These are phyloP conservation scores for Toxicodendron radicans DNA, from an alignment of 345 rosid species.

Conservation along the genomic window DNA sequence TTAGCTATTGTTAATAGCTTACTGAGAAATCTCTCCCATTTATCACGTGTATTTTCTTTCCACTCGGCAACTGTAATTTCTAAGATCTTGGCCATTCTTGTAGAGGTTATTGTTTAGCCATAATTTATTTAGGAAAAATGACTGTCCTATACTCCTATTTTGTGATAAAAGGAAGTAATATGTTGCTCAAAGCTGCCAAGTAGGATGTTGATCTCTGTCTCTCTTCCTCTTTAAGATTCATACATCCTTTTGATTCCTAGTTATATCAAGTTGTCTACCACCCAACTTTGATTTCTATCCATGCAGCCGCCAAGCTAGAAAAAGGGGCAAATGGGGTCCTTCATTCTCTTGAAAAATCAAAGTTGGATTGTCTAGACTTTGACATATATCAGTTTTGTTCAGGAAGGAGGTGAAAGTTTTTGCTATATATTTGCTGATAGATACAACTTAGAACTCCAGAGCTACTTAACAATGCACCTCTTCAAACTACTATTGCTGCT, in stretches of 20 bases:
- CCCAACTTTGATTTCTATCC: background rate
- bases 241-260: no score
- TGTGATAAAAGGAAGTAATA: conserved; percentile 15
- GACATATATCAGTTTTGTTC: background rate
- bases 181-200: background rate
- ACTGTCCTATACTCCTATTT: background rate
- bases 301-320: background rate
- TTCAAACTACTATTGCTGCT: conserved; percentile 17
- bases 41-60: conserved; percentile 28
- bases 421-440: background rate
- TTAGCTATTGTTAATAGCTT: conserved; percentile 29
- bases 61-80: conserved; percentile 27
- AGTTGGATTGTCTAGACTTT: background rate
- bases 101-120: conserved; percentile 26
- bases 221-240: background rate
- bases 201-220: background rate
- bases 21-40: conserved; percentile 23
- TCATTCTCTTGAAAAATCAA: background rate
- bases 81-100: conserved; percentile 29
- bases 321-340: background rate
- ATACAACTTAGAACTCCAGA: background rate
- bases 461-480: conserved; percentile 7
- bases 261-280: background rate
- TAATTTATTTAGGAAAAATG: conserved; percentile 21
- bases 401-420: background rate